Evolutionary conservation across 2,329 filamentous ascomycete genomes (phyloP), one percentile per base, ranked within the genome.

Genomic region (Pestalotiopsis sp.): DNA sequence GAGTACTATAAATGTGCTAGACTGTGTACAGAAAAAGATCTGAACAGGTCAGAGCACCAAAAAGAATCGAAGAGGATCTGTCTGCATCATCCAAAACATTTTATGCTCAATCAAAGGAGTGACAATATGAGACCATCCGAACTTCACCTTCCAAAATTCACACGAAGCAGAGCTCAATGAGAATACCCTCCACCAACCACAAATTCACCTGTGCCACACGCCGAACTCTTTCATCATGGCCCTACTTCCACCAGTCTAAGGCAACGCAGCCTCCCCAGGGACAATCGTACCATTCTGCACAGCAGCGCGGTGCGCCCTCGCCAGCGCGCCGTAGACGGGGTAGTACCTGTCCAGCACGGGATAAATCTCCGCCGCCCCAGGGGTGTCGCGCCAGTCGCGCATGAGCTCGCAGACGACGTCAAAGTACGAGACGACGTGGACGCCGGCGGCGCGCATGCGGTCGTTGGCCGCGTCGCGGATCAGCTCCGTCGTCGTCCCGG

Each of bases 341-440:
- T 88, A 82, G 75, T 91, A 92, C 79, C 82, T 82, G 76, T 92
- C 89, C 64, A 93, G 80, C 78, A 85, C 91, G 13, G 91, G 89
- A 69, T 92, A 80, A 3, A 93, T 77, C 80, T 90, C 83, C 39
- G 77, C 74, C 31, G 85, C 80, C 45, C 88, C 88, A 9, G 85
- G 85, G 0, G 77, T 81, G 70, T 82, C 81, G 60, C 90, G 83
- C 91, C 91, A 93, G 77, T 93, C 91, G 41, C 91, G 84, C 90
- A 93, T 92, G 66, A 93, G 80, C 72, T 93, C 91, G 74, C 86
- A 87, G 17, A 90, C 82, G 69, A 93, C 90, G 31, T 84, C 84
- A 73, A 93, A 92, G 69, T 90, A 77, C 17, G 85, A 85, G 36
- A 90, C 84, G 36, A 90, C 79, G 72, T 91, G 88, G 3, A 93